Evolutionary conservation across 495 filamentous ascomycete species (phyloP).

Genomic region (Amphirosellinia nigrospora): DNA sequence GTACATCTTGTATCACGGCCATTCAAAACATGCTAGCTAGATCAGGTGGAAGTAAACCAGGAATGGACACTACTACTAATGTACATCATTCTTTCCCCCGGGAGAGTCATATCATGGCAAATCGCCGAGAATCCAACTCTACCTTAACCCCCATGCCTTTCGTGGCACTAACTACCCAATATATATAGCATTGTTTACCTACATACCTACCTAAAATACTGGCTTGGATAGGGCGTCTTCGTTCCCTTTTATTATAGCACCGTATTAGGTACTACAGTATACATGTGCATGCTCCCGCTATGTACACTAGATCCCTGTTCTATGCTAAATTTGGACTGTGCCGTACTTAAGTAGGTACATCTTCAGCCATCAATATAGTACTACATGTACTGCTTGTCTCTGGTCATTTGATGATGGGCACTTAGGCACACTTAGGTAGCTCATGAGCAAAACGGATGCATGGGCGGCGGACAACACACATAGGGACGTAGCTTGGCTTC

Average conservation of each 20-base stretch:
- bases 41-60: constrained; percentile 13
- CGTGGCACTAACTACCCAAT: neutral
- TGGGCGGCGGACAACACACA: constrained; percentile 3
- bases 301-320: neutral
- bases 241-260: constrained; percentile 1
- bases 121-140: neutral
- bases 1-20: too few relatives aligned
- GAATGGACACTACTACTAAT: neutral
- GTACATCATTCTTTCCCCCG: neutral
- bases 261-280: constrained; percentile 3
- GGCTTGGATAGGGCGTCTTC: neutral
- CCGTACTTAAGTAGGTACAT: too few relatives aligned
- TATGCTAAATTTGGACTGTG: constrained; percentile 23
- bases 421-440: too few relatives aligned
- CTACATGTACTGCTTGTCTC: neutral
- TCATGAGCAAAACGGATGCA: neutral
- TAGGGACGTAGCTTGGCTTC: constrained; percentile 1
- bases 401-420: neutral
- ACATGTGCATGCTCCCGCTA: constrained; percentile 4
- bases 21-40: neutral
- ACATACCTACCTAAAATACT: neutral
- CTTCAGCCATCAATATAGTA: too few relatives aligned
- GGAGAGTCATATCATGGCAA: neutral
- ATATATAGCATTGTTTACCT: neutral
- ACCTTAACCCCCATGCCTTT: neutral